Evolutionary conservation across 2,329 filamentous ascomycete genomes (phyloP).

Genomic region (Hypoxylon rubiginosum): DNA sequence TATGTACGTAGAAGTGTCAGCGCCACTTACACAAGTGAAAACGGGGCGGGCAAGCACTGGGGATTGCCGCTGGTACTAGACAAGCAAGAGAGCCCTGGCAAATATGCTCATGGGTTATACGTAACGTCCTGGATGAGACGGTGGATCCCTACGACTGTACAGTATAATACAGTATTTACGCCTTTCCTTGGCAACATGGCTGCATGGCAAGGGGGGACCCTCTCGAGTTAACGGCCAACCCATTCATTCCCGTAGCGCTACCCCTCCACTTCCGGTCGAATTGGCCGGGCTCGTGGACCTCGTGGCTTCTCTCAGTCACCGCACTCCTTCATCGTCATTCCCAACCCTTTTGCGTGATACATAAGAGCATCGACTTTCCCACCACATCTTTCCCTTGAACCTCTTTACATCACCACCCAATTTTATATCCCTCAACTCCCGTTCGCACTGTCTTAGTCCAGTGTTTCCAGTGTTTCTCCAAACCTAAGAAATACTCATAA

Average conservation of each 20-base stretch:
- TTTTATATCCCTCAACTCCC: conserved; percentile 15
- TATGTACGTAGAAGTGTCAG: not conserved
- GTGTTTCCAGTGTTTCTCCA: conserved; percentile 17
- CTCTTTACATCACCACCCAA: conserved; percentile 5
- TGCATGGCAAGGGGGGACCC: not conserved
- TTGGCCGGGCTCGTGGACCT: conserved; percentile 36
- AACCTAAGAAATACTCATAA: conserved; percentile 14
- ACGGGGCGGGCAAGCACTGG: conserved; percentile 11
- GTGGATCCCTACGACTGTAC: conserved; percentile 29
- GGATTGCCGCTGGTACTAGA: conserved; percentile 15
- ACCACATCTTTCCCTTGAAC: not conserved
- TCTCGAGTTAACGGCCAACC: not conserved
- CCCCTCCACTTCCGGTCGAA: conserved; percentile 42
- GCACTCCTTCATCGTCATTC: conserved; percentile 9
- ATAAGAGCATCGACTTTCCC: conserved; percentile 30
- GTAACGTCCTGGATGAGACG: conserved; percentile 29
- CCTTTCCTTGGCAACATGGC: not conserved
- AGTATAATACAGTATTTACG: conserved; percentile 29
- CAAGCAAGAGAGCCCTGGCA: not conserved
- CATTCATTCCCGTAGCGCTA: conserved; percentile 33
- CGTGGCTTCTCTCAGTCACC: conserved; percentile 27
- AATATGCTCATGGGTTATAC: conserved; percentile 6
- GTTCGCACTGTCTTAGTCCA: conserved; percentile 5
- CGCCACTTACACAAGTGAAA: conserved; percentile 15
- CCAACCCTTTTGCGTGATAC: conserved; percentile 22